phyloP scores from a whole-genome alignment of 306 rosid species.

The Delonix regia region DNA sequence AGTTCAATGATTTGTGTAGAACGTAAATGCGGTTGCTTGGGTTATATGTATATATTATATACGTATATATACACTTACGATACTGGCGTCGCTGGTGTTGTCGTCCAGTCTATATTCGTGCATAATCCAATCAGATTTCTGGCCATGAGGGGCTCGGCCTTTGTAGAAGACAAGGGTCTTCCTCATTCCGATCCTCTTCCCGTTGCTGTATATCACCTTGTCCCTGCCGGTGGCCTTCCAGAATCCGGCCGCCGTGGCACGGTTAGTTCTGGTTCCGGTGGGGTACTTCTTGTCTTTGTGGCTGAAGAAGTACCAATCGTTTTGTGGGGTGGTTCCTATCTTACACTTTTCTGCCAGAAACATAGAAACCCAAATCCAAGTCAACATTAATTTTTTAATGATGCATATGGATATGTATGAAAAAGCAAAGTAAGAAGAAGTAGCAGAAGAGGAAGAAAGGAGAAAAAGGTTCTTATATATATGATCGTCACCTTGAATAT shows the following conservation, averaged over 20 bases:
- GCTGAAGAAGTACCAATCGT: constrained; percentile 96
- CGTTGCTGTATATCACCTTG: constrained; percentile 73
- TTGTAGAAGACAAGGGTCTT: constrained; percentile 94
- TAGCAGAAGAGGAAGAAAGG: not conserved
- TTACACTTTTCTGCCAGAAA: constrained; percentile 69
- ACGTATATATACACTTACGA: no score
- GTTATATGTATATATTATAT: not conserved
- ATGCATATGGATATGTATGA: not conserved
- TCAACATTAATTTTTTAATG: not conserved
- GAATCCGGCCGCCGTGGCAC: constrained; percentile 90
- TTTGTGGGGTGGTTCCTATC: constrained; percentile 94
- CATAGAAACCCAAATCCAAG: not conserved
- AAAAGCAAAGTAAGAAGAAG: not conserved
- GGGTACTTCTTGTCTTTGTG: constrained; percentile 99
- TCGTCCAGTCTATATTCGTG: constrained; percentile 92
- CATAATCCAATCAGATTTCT: constrained; percentile 96
- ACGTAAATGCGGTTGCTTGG: not conserved
- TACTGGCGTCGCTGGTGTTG: constrained; percentile 42
- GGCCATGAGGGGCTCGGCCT: constrained; percentile 97
- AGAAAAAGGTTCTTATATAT: no score
- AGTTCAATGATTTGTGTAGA: not conserved
- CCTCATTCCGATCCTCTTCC: constrained; percentile 85
- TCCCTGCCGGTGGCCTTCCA: constrained; percentile 99
- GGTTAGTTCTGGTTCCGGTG: constrained; percentile 88
- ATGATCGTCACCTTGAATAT: constrained; percentile 72